A percentile compares a stretch with the other conserved stretches of the same genome.
These are phyloP conservation scores for Wilcoxina mikolae DNA, from an alignment of 495 filamentous ascomycete genomes.

Conservation along the genomic window DNA sequence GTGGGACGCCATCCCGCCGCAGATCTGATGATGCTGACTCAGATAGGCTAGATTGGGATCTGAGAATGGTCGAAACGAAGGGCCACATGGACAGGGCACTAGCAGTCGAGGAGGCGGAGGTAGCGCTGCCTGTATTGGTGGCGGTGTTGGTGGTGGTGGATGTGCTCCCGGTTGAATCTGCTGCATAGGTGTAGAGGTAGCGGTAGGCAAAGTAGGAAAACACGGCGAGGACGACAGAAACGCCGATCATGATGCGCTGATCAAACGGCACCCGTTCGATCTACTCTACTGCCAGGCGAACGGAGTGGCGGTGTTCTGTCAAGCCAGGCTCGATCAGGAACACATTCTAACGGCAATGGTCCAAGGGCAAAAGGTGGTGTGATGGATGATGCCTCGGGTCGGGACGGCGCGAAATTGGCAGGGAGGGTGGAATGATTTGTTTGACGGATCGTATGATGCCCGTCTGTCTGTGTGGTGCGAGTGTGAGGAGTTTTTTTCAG, in stretches of 20 bases:
- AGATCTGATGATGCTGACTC: background rate
- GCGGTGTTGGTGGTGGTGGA: background rate
- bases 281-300: too few relatives aligned
- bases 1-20: background rate
- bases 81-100: conserved; percentile 18
- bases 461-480: background rate
- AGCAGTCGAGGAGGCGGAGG: background rate
- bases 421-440: conserved; percentile 20
- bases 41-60: conserved; percentile 3
- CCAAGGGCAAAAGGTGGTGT: too few relatives aligned
- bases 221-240: conserved; percentile 22
- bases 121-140: background rate
- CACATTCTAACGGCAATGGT: too few relatives aligned
- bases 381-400: too few relatives aligned
- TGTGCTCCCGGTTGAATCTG: background rate
- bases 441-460: conserved; percentile 21
- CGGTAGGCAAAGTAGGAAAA: conserved; percentile 26
- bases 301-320: too few relatives aligned
- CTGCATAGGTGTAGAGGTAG: conserved; percentile 8
- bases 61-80: conserved; percentile 21
- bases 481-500: background rate
- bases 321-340: too few relatives aligned
- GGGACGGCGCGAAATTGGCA: too few relatives aligned
- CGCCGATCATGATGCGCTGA: conserved; percentile 18
- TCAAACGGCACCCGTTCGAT: conserved; percentile 18